phyloP scores from a whole-genome alignment of 2,329 filamentous ascomycete species.

The Stylonectria norvegica region DNA sequence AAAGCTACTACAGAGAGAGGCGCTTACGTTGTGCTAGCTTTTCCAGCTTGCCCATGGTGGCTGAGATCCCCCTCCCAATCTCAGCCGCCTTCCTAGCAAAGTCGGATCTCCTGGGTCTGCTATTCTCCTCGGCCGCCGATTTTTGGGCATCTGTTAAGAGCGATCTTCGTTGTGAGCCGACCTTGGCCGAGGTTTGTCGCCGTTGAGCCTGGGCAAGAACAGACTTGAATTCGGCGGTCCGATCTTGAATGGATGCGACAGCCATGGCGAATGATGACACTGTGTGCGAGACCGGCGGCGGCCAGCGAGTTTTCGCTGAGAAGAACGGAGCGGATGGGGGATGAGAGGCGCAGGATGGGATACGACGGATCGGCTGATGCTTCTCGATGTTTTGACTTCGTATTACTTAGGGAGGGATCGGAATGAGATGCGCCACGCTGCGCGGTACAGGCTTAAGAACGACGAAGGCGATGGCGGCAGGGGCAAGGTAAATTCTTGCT shows the following conservation, averaged over 20 bases:
- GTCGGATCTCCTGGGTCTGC: constrained; percentile 68
- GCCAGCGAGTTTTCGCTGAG: constrained; percentile 33
- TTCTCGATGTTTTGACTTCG: background rate
- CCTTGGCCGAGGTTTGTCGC: constrained; percentile 71
- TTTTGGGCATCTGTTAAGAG: constrained; percentile 74
- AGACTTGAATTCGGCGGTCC: constrained; percentile 90
- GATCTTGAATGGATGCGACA: constrained; percentile 84
- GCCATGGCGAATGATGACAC: constrained; percentile 47
- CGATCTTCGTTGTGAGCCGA: constrained; percentile 74
- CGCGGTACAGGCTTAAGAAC: background rate
- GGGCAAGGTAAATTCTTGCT: background rate
- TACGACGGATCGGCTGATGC: constrained; percentile 1
- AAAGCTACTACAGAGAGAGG: background rate
- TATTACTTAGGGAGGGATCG: background rate
- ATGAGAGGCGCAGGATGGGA: constrained; percentile 1
- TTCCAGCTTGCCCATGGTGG: constrained; percentile 92
- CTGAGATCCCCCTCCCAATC: constrained; percentile 86
- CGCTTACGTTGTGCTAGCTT: constrained; percentile 76
- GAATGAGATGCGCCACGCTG: background rate
- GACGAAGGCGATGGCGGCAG: background rate
- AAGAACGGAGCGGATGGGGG: background rate
- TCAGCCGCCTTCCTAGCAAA: constrained; percentile 90
- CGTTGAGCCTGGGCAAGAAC: constrained; percentile 85
- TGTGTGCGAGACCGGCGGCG: constrained; percentile 27
- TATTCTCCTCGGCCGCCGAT: constrained; percentile 54